Conservation (phyloP, 371 early-diverging fungal genomes). For the Mortierella sp. region DNA sequence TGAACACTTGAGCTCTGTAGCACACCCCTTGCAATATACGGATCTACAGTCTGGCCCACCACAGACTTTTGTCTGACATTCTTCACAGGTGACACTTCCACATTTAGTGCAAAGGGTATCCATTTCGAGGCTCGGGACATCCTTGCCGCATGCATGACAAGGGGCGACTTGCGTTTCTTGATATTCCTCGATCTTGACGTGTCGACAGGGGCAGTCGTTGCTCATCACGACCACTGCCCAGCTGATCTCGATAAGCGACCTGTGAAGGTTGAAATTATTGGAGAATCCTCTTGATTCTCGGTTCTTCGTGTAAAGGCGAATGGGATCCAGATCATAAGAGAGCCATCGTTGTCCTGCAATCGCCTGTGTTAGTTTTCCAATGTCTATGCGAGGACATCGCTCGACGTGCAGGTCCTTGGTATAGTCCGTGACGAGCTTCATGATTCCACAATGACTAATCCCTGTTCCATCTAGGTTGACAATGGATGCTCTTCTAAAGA, state of each 20-base stretch:
- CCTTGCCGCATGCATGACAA: constrained; percentile 18
- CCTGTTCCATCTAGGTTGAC: constrained; percentile 15
- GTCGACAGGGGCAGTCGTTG: constrained; percentile 5
- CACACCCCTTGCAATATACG: constrained; percentile 12
- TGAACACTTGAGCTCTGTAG: constrained; percentile 8
- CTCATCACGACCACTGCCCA: constrained; percentile 21
- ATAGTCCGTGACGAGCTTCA: constrained; percentile 15
- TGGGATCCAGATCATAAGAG: constrained; percentile 7
- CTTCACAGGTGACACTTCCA: neutral
- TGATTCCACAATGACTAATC: constrained; percentile 12
- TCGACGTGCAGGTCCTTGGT: constrained; percentile 17
- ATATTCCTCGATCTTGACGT: constrained; percentile 14
- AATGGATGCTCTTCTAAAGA: constrained; percentile 13
- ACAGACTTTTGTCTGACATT: constrained; percentile 10
- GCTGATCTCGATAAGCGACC: constrained; percentile 7
- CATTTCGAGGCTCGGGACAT: constrained; percentile 1
- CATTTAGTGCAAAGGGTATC: constrained; percentile 4
- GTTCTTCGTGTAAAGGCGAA: constrained; percentile 15
- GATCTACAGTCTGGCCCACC: neutral
- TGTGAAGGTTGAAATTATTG: neutral
- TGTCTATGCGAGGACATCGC: constrained; percentile 15
- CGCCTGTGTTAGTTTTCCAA: constrained; percentile 7
- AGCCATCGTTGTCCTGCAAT: constrained; percentile 17
- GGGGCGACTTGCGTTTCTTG: neutral
- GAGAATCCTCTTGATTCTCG: neutral